These are phyloP conservation scores for Colletotrichum sidae DNA, from an alignment of 2,329 filamentous ascomycete genomes.

Conservation along the genomic window DNA sequence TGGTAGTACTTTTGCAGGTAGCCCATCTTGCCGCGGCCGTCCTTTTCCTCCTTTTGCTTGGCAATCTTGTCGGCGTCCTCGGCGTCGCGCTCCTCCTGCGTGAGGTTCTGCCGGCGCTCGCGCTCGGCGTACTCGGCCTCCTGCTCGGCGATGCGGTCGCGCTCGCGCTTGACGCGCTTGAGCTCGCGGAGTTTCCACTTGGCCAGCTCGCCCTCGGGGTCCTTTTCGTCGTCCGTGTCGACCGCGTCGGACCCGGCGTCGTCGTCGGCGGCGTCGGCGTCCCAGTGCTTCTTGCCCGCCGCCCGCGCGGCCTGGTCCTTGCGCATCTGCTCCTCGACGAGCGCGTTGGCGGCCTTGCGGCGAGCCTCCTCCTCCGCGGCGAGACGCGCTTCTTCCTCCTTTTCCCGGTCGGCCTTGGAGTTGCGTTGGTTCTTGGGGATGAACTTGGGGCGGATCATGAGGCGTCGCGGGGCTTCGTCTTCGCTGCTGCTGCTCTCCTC, in stretches of 20 bases:
- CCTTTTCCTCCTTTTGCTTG: conserved; percentile 83
- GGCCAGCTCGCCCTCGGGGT: conserved; percentile 88
- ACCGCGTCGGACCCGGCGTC: conserved; percentile 72
- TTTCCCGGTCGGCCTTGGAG: conserved; percentile 41
- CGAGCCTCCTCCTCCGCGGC: conserved; percentile 69
- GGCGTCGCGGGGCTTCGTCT: conserved; percentile 65
- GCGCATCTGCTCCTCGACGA: conserved; percentile 90
- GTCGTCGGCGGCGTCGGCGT: conserved; percentile 80
- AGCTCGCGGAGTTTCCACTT: conserved; percentile 96
- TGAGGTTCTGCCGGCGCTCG: conserved; percentile 88
- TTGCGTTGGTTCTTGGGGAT: conserved; percentile 69
- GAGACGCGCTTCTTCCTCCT: conserved; percentile 49
- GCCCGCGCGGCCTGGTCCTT: conserved; percentile 81
- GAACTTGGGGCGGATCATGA: conserved; percentile 74
- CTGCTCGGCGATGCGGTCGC: conserved; percentile 83
- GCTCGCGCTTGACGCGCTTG: conserved; percentile 86
- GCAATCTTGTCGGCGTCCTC: conserved; percentile 86
- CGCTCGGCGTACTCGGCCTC: conserved; percentile 91
- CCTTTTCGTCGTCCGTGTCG: conserved; percentile 88
- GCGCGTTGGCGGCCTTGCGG: conserved; percentile 77
- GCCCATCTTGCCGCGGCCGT: conserved; percentile 81
- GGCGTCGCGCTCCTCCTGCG: conserved; percentile 83
- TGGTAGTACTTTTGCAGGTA: conserved; percentile 98
- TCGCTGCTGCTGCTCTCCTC: conserved; percentile 64
- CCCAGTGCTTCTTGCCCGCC: conserved; percentile 87